Conservation (phyloP, 2,329 filamentous ascomycete genomes). For the Parastagonospora avenae region DNA sequence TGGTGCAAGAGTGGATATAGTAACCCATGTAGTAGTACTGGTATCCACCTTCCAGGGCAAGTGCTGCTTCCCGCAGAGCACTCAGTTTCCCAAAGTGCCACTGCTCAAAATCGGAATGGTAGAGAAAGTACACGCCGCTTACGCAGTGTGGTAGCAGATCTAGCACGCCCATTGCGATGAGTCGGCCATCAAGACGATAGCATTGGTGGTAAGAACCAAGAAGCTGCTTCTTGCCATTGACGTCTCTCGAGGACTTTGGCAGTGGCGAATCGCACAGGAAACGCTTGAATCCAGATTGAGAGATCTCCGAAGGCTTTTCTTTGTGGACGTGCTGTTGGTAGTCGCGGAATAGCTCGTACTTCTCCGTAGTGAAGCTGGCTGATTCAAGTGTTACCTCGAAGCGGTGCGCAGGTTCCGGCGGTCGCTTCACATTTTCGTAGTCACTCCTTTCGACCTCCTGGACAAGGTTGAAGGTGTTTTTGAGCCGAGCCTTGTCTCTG, state of each 20-base stretch:
- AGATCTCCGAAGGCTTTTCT: conserved; percentile 66
- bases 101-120: conserved; percentile 73
- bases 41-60: conserved; percentile 73
- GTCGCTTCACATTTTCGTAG: conserved; percentile 57
- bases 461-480: conserved; percentile 70
- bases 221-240: conserved; percentile 58
- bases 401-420: conserved; percentile 68
- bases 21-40: conserved; percentile 82
- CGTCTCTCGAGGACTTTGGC: conserved; percentile 50
- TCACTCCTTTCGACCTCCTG: conserved; percentile 74
- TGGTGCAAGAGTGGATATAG: conserved; percentile 80
- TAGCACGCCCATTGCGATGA: conserved; percentile 77
- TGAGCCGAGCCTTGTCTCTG: conserved; percentile 64
- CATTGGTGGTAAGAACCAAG: conserved; percentile 82
- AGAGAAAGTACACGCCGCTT: conserved; percentile 83
- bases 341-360: conserved; percentile 72
- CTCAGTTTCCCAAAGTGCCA: conserved; percentile 76
- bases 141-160: conserved; percentile 78
- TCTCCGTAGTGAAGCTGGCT: conserved; percentile 75
- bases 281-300: conserved; percentile 65
- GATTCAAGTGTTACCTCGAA: conserved; percentile 73
- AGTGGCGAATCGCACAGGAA: conserved; percentile 78
- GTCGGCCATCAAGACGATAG: conserved; percentile 75
- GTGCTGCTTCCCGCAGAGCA: conserved; percentile 72
- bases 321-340: conserved; percentile 77